These are phyloP conservation scores for Yamadazyma dushanensis DNA, from an alignment of 1,139 yeast species.

Conservation along the genomic window DNA sequence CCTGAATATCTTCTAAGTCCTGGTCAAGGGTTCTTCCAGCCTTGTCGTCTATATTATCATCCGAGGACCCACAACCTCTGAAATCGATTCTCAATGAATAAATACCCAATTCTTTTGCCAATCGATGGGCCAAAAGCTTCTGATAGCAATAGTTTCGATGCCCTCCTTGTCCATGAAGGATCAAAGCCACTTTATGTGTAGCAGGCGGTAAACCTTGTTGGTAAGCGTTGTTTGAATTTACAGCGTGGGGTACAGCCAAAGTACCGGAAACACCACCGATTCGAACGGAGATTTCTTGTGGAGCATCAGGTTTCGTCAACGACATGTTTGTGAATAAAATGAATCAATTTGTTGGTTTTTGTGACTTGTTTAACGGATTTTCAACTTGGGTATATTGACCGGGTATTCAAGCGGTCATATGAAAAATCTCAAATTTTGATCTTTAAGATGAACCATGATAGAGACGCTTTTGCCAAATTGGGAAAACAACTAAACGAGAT, in stretches of 20 bases:
- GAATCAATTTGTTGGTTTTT: not conserved
- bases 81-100: slow-evolving; percentile 78
- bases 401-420: too few species aligned
- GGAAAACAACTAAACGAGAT: slow-evolving; percentile 31
- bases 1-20: slow-evolving; percentile 69
- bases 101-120: slow-evolving; percentile 62
- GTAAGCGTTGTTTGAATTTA: slow-evolving; percentile 22
- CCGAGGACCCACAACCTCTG: slow-evolving; percentile 81
- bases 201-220: slow-evolving; percentile 35
- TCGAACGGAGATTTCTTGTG: slow-evolving; percentile 38
- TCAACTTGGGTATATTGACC: too few species aligned
- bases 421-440: too few species aligned
- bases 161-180: slow-evolving; percentile 79
- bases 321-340: not conserved
- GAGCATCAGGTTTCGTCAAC: slow-evolving; percentile 10
- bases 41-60: slow-evolving; percentile 42
- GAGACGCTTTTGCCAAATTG: slow-evolving; percentile 30
- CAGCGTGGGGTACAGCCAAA: slow-evolving; percentile 39
- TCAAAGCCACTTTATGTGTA: slow-evolving; percentile 39
- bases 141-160: slow-evolving; percentile 82
- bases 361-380: too few species aligned
- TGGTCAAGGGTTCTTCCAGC: slow-evolving; percentile 58
- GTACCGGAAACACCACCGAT: slow-evolving; percentile 43
- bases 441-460: slow-evolving; percentile 15
- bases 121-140: slow-evolving; percentile 55